Conservation (phyloP, 2,329 filamentous ascomycete genomes). For the Elsinoe australis region DNA sequence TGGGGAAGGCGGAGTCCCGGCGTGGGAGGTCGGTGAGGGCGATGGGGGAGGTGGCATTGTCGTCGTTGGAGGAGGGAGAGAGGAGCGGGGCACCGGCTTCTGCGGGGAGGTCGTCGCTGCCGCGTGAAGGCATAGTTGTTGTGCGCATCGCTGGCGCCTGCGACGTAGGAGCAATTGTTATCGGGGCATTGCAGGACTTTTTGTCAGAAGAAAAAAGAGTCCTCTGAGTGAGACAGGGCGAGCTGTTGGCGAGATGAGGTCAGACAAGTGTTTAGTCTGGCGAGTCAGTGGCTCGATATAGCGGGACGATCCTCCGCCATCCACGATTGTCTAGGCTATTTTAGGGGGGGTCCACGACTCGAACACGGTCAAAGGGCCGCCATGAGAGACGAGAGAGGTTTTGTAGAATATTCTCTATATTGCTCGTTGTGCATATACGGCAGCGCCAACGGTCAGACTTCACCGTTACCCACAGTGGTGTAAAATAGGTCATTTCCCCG, state of each 20-base stretch:
- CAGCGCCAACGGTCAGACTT: too few species aligned
- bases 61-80: background rate
- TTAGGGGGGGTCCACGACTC: too few species aligned
- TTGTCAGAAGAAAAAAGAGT: constrained; percentile 4
- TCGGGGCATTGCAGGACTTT: constrained; percentile 1
- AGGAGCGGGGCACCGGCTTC: background rate
- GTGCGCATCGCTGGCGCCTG: background rate
- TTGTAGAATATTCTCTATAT: too few species aligned
- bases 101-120: constrained; percentile 6
- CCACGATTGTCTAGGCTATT: constrained; percentile 1
- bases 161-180: background rate
- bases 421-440: too few species aligned
- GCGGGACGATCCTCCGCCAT: constrained; percentile 15
- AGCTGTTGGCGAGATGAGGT: background rate
- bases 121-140: background rate
- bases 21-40: background rate
- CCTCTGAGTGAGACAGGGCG: background rate
- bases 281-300: constrained; percentile 16
- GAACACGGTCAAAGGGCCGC: too few species aligned
- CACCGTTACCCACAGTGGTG: too few species aligned
- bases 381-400: too few species aligned
- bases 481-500: too few species aligned
- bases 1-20: background rate
- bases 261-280: constrained; percentile 7
- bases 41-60: background rate